Conservation (phyloP, 2,329 filamentous ascomycete species). For the Ophiostoma sp. region DNA sequence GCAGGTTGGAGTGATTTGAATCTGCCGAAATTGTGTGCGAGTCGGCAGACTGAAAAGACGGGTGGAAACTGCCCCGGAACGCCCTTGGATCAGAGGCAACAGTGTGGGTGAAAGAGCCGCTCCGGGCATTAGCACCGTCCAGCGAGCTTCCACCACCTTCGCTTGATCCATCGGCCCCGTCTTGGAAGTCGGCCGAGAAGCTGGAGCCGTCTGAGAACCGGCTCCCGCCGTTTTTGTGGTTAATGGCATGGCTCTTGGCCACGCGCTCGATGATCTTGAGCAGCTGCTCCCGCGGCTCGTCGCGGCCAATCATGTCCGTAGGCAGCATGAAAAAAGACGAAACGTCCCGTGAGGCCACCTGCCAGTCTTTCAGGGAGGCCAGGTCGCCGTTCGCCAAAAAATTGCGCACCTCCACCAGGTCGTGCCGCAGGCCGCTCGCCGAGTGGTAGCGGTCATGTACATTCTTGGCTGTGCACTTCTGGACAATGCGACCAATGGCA, state of each 20-base stretch:
- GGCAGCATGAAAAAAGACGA: constrained; percentile 92
- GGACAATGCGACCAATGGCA: constrained; percentile 76
- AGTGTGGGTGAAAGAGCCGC: constrained; percentile 52
- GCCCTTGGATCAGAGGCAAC: constrained; percentile 45
- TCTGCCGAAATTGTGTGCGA: constrained; percentile 51
- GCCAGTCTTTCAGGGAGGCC: constrained; percentile 69
- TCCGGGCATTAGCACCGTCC: constrained; percentile 52
- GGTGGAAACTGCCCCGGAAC: constrained; percentile 43
- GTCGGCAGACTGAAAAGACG: constrained; percentile 44
- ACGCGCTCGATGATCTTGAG: constrained; percentile 75
- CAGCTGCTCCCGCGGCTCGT: constrained; percentile 69
- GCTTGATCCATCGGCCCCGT: constrained; percentile 56
- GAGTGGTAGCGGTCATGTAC: constrained; percentile 88
- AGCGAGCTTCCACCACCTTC: constrained; percentile 58
- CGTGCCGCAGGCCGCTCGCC: constrained; percentile 79
- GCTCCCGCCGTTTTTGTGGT: constrained; percentile 44
- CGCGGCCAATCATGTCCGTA: constrained; percentile 75
- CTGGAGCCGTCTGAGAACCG: constrained; percentile 56
- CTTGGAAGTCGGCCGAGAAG: constrained; percentile 52
- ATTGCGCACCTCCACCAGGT: constrained; percentile 72
- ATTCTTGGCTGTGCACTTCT: constrained; percentile 88
- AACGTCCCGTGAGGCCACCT: constrained; percentile 79
- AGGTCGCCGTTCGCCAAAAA: constrained; percentile 74
- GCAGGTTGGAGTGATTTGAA: constrained; percentile 46
- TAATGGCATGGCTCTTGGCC: constrained; percentile 61